These are phyloP conservation scores for Penicillium sp. DNA, from an alignment of 2,329 filamentous ascomycete genomes.

Conservation along the genomic window DNA sequence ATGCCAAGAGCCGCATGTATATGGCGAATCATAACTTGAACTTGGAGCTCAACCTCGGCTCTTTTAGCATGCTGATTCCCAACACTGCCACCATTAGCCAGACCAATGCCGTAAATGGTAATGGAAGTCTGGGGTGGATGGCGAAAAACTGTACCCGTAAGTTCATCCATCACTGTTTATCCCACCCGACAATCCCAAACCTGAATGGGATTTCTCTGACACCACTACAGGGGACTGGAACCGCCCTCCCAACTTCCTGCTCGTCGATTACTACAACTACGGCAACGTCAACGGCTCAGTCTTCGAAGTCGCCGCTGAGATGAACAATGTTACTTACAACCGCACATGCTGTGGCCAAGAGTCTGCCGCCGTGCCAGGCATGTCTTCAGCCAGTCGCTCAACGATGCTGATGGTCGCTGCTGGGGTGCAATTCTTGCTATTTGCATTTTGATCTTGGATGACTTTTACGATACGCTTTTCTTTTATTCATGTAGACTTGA, in stretches of 20 bases:
- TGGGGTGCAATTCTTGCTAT: conserved; percentile 27
- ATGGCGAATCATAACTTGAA: conserved; percentile 93
- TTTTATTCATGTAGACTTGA: neutral
- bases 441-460: conserved; percentile 23
- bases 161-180: conserved; percentile 13
- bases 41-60: conserved; percentile 69
- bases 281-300: conserved; percentile 71
- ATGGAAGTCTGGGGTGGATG: conserved; percentile 66
- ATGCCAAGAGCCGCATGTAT: conserved; percentile 67
- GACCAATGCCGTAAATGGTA: conserved; percentile 69
- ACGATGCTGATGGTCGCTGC: conserved; percentile 26
- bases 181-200: neutral
- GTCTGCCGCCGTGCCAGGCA: conserved; percentile 29
- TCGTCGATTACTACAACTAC: conserved; percentile 83
- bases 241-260: conserved; percentile 72
- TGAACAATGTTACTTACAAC: conserved; percentile 73
- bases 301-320: conserved; percentile 70
- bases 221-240: conserved; percentile 56
- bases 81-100: conserved; percentile 69
- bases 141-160: conserved; percentile 63
- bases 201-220: conserved; percentile 15
- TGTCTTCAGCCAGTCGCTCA: conserved; percentile 23
- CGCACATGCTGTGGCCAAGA: conserved; percentile 41
- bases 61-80: conserved; percentile 67
- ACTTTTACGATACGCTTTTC: neutral